A percentile compares a stretch with the other conserved stretches of the same genome.
Evolutionary conservation across 257 asterid genomes (phyloP).

Genomic region (Nicotiana tomentosiformis): DNA sequence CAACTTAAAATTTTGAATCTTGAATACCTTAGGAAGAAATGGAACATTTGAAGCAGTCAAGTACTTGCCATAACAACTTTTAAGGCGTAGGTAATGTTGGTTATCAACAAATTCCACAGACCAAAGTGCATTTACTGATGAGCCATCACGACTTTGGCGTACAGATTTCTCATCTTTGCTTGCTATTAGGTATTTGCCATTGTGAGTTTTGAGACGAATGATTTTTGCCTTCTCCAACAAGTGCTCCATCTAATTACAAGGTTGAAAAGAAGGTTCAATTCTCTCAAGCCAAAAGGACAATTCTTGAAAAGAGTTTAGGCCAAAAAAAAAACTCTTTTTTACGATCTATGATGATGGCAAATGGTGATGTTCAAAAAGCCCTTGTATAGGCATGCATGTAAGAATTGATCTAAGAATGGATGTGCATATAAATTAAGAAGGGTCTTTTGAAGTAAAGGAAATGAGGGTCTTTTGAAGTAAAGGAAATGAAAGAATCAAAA

Average conservation of each 20-base stretch:
- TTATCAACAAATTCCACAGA: constrained; percentile 55
- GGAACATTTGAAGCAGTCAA: constrained; percentile 63
- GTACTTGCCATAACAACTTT: constrained; percentile 64
- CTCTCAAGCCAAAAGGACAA: background rate
- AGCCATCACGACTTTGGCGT: constrained; percentile 51
- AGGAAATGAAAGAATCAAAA: no score
- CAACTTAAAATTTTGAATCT: background rate
- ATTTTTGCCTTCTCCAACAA: constrained; percentile 65
- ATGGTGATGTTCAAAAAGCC: background rate
- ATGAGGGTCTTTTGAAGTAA: no score
- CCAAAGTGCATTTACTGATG: constrained; percentile 50
- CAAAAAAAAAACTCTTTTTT: no score
- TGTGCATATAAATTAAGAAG: background rate
- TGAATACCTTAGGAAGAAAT: constrained; percentile 43
- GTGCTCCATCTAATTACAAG: constrained; percentile 39
- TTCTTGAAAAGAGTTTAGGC: background rate
- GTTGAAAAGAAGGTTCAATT: background rate
- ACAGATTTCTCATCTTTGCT: constrained; percentile 58
- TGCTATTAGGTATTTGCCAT: constrained; percentile 63
- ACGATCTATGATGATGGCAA: background rate
- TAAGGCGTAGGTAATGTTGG: constrained; percentile 48
- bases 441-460: background rate
- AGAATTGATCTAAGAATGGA: no score
- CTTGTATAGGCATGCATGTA: background rate
- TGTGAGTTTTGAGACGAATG: constrained; percentile 65